Evolutionary conservation across 2,329 filamentous ascomycete genomes (phyloP).

Genomic region (Corinectria fuckeliana): DNA sequence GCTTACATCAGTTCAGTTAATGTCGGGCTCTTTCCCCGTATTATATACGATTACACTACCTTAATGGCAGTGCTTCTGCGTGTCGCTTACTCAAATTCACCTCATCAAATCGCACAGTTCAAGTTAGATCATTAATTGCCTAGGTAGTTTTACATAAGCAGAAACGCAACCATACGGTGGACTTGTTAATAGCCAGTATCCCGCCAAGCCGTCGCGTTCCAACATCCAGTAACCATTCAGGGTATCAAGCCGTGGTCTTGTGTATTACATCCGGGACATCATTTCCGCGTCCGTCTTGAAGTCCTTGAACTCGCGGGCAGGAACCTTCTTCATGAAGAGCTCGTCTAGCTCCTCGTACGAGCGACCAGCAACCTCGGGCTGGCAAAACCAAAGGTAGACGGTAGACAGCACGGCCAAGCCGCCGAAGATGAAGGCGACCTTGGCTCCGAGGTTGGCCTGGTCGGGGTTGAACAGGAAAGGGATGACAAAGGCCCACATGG

Average conservation of each 20-base stretch:
- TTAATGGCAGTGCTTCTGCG: too few relatives aligned
- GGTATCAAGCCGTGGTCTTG: too few relatives aligned
- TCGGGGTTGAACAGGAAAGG: conserved; percentile 32
- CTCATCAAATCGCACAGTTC: too few relatives aligned
- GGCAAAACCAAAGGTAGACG: conserved; percentile 43
- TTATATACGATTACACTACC: too few relatives aligned
- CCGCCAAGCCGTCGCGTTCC: background rate
- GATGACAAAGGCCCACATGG: conserved; percentile 30
- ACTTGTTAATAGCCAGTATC: background rate
- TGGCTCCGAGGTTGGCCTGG: conserved; percentile 30
- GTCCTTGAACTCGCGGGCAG: conserved; percentile 35
- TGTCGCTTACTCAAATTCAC: too few relatives aligned
- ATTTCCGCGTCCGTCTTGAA: conserved; percentile 27
- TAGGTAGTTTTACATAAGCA: background rate
- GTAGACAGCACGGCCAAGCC: conserved; percentile 40
- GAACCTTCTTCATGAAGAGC: conserved; percentile 35
- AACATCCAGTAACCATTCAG: background rate
- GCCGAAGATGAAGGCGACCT: conserved; percentile 41
- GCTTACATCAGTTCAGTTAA: too few relatives aligned
- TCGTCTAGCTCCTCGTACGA: conserved; percentile 39
- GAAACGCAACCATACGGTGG: background rate
- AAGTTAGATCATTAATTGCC: too few relatives aligned
- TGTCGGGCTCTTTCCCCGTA: too few relatives aligned
- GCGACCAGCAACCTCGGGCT: conserved; percentile 44
- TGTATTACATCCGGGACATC: background rate